Conservation (phyloP, 139 green algal species). For the Chlorella sorokiniana region DNA sequence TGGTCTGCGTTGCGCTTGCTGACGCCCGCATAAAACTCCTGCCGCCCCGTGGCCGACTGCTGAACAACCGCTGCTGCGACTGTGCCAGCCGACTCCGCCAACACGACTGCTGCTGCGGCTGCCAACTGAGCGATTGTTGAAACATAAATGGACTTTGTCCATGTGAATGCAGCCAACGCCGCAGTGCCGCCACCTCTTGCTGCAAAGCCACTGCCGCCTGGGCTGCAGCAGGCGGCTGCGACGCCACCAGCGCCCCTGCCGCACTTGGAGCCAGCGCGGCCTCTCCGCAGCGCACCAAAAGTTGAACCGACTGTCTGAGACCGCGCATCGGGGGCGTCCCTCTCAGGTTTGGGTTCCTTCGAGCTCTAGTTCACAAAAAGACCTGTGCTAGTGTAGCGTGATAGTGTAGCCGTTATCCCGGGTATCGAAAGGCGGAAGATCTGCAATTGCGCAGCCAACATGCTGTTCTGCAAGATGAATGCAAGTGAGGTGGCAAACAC, state of each 20-base stretch:
- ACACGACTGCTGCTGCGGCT: background rate
- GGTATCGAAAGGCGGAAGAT: too few species aligned
- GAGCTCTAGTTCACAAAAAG: too few species aligned
- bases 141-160: background rate
- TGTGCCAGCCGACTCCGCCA: background rate
- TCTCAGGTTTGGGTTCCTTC: background rate
- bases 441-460: too few species aligned
- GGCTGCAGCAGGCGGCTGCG: background rate
- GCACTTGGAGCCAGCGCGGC: background rate
- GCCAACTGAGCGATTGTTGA: background rate
- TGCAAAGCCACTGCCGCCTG: background rate
- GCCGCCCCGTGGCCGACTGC: background rate
- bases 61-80: slow-evolving; percentile 6
- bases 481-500: too few species aligned
- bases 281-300: background rate
- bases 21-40: background rate
- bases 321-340: background rate
- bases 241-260: background rate
- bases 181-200: background rate
- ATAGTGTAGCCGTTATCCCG: too few species aligned
- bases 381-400: too few species aligned
- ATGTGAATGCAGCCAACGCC: slow-evolving; percentile 18
- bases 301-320: background rate
- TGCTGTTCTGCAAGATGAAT: too few species aligned
- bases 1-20: slow-evolving; percentile 28